Percentiles rank a stretch among this genome's conserved stretches.
Evolutionary conservation across 2,329 filamentous ascomycete genomes (phyloP).

Genomic region (Botrytis sinoallii): DNA sequence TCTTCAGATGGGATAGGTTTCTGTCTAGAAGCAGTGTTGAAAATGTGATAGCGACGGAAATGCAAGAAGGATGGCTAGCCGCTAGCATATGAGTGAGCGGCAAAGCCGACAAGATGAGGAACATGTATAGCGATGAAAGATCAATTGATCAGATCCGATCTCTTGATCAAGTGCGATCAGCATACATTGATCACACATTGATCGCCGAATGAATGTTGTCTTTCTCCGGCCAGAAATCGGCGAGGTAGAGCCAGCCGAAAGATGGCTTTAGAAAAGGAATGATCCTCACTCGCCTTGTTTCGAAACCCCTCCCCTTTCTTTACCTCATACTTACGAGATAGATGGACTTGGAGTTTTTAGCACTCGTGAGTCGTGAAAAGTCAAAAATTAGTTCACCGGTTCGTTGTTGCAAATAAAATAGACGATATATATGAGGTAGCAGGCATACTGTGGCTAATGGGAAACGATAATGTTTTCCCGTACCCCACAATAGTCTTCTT

Average conservation of each 20-base stretch:
- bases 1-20: neutral
- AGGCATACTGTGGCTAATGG: constrained; percentile 2
- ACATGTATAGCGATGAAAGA: constrained; percentile 4
- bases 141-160: neutral
- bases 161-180: neutral
- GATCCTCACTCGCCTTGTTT: neutral
- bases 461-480: neutral
- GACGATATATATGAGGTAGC: constrained; percentile 6
- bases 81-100: neutral
- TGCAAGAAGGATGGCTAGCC: neutral
- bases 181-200: neutral
- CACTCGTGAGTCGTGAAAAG: constrained; percentile 1
- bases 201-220: neutral
- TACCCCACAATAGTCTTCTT: constrained; percentile 4
- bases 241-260: neutral
- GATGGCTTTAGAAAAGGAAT: neutral
- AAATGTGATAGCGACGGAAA: constrained; percentile 8
- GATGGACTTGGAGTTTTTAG: neutral
- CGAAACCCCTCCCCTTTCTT: neutral
- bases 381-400: neutral
- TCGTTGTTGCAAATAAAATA: neutral
- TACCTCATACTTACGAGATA: constrained; percentile 15
- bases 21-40: neutral
- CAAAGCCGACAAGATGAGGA: neutral
- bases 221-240: neutral